Conservation (phyloP, 768 basidiomycete species). For the Lactarius akahatsu region DNA sequence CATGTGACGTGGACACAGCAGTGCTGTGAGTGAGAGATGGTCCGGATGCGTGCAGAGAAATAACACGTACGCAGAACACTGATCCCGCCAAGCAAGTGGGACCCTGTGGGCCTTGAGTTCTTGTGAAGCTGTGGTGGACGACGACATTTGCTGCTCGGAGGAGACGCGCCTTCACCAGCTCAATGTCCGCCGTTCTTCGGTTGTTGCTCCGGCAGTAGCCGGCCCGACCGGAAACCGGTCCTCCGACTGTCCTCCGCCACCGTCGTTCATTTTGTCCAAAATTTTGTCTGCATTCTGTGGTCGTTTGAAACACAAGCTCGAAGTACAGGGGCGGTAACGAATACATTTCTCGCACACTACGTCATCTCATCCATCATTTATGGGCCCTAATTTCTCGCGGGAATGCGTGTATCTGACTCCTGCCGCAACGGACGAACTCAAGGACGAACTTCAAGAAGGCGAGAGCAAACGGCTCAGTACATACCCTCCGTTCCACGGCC, state of each 20-base stretch:
- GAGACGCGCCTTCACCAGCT: background rate
- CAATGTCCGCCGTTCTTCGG: conserved; percentile 32
- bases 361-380: background rate
- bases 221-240: background rate
- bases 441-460: background rate
- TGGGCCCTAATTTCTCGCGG: background rate
- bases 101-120: conserved; percentile 72
- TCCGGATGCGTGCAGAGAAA: background rate
- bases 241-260: background rate
- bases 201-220: background rate
- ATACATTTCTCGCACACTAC: background rate
- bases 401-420: background rate
- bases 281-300: too few species aligned
- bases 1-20: background rate
- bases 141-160: conserved; percentile 56
- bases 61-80: conserved; percentile 80
- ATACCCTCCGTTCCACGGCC: conserved; percentile 22
- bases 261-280: too few species aligned
- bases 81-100: conserved; percentile 84
- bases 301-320: background rate
- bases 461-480: background rate
- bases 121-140: conserved; percentile 79
- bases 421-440: background rate
- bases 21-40: background rate
- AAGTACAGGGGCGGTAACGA: background rate